Evolutionary conservation across 2,329 filamentous ascomycete species (phyloP), one percentile per base, ranked within the genome.

Genomic region (Pestalotiopsis sp.): DNA sequence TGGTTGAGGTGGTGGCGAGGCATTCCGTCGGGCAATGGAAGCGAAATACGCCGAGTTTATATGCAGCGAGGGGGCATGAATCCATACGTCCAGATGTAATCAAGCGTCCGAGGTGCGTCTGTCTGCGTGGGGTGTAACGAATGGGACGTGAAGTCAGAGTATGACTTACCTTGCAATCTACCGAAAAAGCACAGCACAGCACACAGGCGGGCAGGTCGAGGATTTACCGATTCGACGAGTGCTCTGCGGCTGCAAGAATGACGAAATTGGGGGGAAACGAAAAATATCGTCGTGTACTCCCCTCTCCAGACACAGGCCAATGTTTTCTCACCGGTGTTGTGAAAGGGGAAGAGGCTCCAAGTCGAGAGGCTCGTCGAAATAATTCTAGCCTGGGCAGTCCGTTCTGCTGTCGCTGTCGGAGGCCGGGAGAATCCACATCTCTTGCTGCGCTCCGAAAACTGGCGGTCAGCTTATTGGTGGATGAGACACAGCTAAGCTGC

Each of bases 381-480:
- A 52, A 52, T 52, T 52, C 45, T 52, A n/a, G 45, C 23, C 45
- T 52, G 45, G 45, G 45, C 45, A 17, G 45, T 52, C 45, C 2
- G 6, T 52, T 20, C 45, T 52, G 7, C 45, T 9, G 45, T 52
- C 45, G 45, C 45, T 52, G 45, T 52, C 45, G 45, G 31, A 25
- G 61, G 61, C n/a, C 20, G 20, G 61, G 40, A 40, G 23, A 27
- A 40, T 20, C 61, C 61, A 64, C 59, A 62, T 62, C 25, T 62
- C 27, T 62, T 66, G 45, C 52, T 36, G 45, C 64, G 23, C 62
- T 66, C 64, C 64, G 64, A 66, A 58, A 66, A 36, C 25, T 36
- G 64, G 64, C 64, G 64, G 27, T 56, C 45, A 27, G 64, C 41
- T 58, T 23, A 66, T 66, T 66, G 64, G 64, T 31, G 25, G 45